Base-by-base conservation (phyloP, 768 basidiomycete species). In the Rhizopogon vinicolor region DNA sequence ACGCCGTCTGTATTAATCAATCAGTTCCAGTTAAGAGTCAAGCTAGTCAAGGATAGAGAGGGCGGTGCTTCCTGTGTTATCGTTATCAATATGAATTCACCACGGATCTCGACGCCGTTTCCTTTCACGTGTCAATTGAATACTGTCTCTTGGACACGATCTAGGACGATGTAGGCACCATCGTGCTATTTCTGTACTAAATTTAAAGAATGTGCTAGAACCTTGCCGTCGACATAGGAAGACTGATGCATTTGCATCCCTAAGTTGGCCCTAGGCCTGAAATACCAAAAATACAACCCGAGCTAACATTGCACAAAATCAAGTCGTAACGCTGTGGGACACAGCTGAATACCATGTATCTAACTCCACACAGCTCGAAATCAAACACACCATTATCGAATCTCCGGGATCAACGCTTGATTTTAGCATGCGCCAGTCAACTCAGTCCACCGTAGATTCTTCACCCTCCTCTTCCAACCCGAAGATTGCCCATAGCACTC, bases 401-500 rank as follows among this genome's bases (percentile, higher is more conserved):
- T 1, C 13, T 13, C 14, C 18, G 13, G 8, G 14, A 48, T 48
- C 46, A 25, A 22, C 4, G 3, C 12, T 9, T 8, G 46, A 9
- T 8, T 12, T 12, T 10, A 42, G 33, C 4, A 35, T 46, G 18
- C 31, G 18, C n/a, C 56, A 16, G 0, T 35, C 19, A 6, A 5
- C 8, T 49, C 19, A 49, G 1, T 44, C 60, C 6, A 13, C 45
- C 3, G 39, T 51, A 4, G 51, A 50, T 9, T 51, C 58, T 16
- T 42, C 57, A 7, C 58, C 64, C 18, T 66, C 70, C 52, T 80
- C 81, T 59, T 86, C 78, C 18, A 91, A 68, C 31, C 91, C 91
- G 65, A 89, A 86, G 39, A 93, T 87, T 71, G 91, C 89, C 76
- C 81, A 82, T 60, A 93, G 67, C 61, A 89, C 68, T 63, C 81